Conservation (phyloP, 768 basidiomycete species). For the Trametes punicea region DNA sequence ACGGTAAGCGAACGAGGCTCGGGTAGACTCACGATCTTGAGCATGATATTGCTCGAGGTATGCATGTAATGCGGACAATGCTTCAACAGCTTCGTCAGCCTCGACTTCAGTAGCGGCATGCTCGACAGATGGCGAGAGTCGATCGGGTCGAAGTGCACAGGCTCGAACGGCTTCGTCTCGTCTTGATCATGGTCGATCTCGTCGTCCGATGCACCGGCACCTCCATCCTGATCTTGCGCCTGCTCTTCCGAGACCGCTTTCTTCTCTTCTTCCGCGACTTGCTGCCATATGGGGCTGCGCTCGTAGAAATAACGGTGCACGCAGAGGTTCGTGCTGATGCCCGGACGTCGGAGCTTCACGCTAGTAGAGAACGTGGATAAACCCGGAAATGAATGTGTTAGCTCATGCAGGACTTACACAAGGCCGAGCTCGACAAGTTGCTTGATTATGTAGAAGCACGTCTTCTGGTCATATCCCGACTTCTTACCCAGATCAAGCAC, state of each 20-base stretch:
- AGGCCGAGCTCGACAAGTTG: slow-evolving; percentile 70
- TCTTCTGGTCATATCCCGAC: slow-evolving; percentile 85
- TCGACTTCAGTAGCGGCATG: slow-evolving; percentile 62
- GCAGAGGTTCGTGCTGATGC: slow-evolving; percentile 71
- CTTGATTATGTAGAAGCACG: slow-evolving; percentile 82
- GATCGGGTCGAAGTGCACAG: slow-evolving; percentile 63
- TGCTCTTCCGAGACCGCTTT: slow-evolving; percentile 39
- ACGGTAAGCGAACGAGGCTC: too few relatives aligned
- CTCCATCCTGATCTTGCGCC: slow-evolving; percentile 30
- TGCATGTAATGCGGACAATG: slow-evolving; percentile 69
- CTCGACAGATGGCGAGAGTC: slow-evolving; percentile 78
- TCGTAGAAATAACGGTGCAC: slow-evolving; percentile 86
- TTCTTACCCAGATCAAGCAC: slow-evolving; percentile 73
- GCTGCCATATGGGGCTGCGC: slow-evolving; percentile 69
- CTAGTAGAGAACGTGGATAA: slow-evolving; percentile 40
- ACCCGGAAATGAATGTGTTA: too few relatives aligned
- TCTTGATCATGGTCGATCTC: slow-evolving; percentile 24
- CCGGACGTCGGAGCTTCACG: slow-evolving; percentile 73
- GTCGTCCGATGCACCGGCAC: slow-evolving; percentile 16
- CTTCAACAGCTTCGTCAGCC: slow-evolving; percentile 70
- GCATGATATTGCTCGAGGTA: slow-evolving; percentile 70
- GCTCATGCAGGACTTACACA: slow-evolving; percentile 64
- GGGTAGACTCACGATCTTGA: slow-evolving; percentile 61
- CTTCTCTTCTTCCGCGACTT: slow-evolving; percentile 67
- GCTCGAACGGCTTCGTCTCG: slow-evolving; percentile 21